Base-by-base conservation (phyloP, 1,284 basidiomycete genomes). In the Leccinum solheimii region DNA sequence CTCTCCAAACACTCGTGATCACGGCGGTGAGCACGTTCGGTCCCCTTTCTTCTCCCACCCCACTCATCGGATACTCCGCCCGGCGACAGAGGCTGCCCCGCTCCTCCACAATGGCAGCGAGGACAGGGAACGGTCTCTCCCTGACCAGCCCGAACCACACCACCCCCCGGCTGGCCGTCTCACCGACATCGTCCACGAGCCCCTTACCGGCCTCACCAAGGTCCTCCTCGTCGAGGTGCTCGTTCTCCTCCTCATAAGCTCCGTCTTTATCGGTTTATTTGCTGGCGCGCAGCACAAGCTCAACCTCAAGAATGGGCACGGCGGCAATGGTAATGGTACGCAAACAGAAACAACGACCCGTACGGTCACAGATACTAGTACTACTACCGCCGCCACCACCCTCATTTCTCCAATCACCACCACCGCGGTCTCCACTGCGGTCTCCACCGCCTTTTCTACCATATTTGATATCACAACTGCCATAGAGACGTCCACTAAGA, bases 181-280 rank as follows among this genome's bases (percentile, higher is more conserved):
- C 54, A 80, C 83, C 34, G 75, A 81, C 11, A 78, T 86, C 59
- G 82, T 84, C 3, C 85, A 91, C 61, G 88, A 93, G 66, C 88
- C 92, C 2, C 82, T 95, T 38, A 94, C 93, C 0, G 83, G 87
- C n/a, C 83, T 97, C 63, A 91, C 94, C 61, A 91, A 94, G 77
- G 80, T 94, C 59, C 85, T 98, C 1, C 85, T 94, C 14, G 80
- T 88, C 14, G 77, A 92, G 54, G 84, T 86, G 0, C 82, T 98
- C 62, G 70, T 92, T 34, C 82, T 98, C 59, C 82, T 98, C 8
- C 81, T 98, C 40, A 80, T 96, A 56, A 86, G 87, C 64, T 90
- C 92, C 21, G 85, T 94, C 23, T 97, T 97, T 76, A 88, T 96
- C 65, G 97, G 97, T 9, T 82, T 99, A 6, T 98, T 97, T 76